A percentile compares a stretch with the other conserved stretches of the same genome.
Evolutionary conservation across 208 protist genomes (phyloP).

Genomic region (Sergeia podlipaevii): DNA sequence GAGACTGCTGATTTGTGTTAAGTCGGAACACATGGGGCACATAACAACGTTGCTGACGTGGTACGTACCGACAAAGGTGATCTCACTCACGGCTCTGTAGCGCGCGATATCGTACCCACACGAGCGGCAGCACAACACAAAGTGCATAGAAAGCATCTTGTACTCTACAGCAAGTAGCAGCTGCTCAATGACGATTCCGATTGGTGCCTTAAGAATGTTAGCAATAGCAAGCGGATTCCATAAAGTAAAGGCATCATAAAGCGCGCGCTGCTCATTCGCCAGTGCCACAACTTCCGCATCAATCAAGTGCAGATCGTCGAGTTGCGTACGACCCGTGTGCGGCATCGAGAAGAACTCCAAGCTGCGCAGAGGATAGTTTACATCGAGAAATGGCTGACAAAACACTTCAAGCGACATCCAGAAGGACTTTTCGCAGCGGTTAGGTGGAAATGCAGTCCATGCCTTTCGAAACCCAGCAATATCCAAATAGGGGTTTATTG

Average conservation of each 20-base stretch:
- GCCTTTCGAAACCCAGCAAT: slow-evolving; percentile 28
- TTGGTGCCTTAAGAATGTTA: slow-evolving; percentile 37
- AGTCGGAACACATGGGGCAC: slow-evolving; percentile 78
- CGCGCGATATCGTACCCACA: slow-evolving; percentile 73
- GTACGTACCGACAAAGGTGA: slow-evolving; percentile 59
- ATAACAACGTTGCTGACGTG: slow-evolving; percentile 57
- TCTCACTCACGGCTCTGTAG: slow-evolving; percentile 48
- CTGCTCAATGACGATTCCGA: slow-evolving; percentile 67
- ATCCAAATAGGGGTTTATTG: slow-evolving; percentile 14
- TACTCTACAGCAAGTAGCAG: slow-evolving; percentile 68
- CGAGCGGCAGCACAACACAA: slow-evolving; percentile 70
- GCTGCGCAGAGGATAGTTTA: slow-evolving; percentile 39
- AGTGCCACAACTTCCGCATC: slow-evolving; percentile 21
- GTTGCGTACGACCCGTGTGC: slow-evolving; percentile 25
- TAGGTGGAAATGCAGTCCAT: slow-evolving; percentile 46
- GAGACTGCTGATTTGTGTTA: slow-evolving; percentile 45
- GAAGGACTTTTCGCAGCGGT: slow-evolving; percentile 52
- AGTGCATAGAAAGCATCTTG: slow-evolving; percentile 46
- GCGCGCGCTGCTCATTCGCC: slow-evolving; percentile 41
- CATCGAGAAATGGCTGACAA: slow-evolving; percentile 34
- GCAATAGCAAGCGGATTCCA: slow-evolving; percentile 72
- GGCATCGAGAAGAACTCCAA: slow-evolving; percentile 45
- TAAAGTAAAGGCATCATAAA: slow-evolving; percentile 64
- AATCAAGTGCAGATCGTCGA: slow-evolving; percentile 30
- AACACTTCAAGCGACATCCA: slow-evolving; percentile 58